phyloP scores from a whole-genome alignment of 2,329 filamentous ascomycete genomes.

The Neofusicoccum parvum region DNA sequence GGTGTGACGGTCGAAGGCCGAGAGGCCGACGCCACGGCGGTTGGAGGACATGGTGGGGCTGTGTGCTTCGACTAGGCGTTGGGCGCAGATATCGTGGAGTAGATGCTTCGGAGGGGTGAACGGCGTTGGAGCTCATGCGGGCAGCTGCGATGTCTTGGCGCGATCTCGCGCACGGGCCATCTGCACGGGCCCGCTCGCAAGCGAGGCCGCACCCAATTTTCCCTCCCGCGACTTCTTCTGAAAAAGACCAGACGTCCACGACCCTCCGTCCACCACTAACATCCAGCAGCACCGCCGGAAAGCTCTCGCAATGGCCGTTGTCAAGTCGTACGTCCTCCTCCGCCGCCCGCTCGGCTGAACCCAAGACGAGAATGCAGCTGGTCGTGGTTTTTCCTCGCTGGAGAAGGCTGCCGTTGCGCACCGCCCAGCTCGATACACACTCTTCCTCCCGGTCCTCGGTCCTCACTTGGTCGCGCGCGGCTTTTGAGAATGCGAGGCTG shows the following conservation, averaged over 20 bases:
- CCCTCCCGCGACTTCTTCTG: background rate
- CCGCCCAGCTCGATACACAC: slow-evolving; percentile 69
- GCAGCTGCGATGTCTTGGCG: background rate
- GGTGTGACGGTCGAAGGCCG: slow-evolving; percentile 79
- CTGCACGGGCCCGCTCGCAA: slow-evolving; percentile 2
- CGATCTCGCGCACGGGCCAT: background rate
- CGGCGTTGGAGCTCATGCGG: background rate
- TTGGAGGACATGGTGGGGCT: slow-evolving; percentile 37
- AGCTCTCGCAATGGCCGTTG: slow-evolving; percentile 54
- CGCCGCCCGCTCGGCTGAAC: slow-evolving; percentile 33
- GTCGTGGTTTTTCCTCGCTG: slow-evolving; percentile 82
- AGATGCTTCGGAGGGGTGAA: background rate
- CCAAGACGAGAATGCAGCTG: slow-evolving; percentile 40
- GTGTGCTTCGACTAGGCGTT: background rate
- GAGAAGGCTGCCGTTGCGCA: slow-evolving; percentile 55
- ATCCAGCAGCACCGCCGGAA: slow-evolving; percentile 42
- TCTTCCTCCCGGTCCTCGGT: slow-evolving; percentile 58
- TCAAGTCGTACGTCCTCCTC: slow-evolving; percentile 59
- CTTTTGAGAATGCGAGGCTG: slow-evolving; percentile 60
- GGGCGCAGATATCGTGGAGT: background rate
- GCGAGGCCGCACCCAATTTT: slow-evolving; percentile 21
- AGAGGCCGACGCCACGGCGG: slow-evolving; percentile 82
- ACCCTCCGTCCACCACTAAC: slow-evolving; percentile 40
- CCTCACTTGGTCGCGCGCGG: slow-evolving; percentile 45
- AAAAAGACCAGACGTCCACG: slow-evolving; percentile 10